Evolutionary conservation across 352 stramenopile species (phyloP), one percentile per base, ranked within the genome.

Genomic region (Stramenopiles sp.): DNA sequence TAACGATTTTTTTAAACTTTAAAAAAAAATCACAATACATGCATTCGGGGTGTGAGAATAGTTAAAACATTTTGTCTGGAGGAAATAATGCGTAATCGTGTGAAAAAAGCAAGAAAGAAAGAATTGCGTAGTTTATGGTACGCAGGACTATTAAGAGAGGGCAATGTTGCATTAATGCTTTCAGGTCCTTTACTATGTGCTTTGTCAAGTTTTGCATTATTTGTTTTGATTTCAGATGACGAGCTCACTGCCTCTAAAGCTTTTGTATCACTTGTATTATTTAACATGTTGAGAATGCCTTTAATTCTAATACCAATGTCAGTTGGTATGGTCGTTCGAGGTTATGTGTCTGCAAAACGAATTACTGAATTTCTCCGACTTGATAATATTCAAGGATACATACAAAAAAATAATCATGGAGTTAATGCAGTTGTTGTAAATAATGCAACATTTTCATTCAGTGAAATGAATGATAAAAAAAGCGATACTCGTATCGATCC

Each of bases 61-160:
- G 74, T 95, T 52, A 95, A 95, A 55, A 46, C 91, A 1, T 71
- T 91, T 41, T 75, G 75, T 2, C 94, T 79, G 80, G 79, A 95
- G 50, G 47, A 63, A 34, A 56, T 47, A 41, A 73, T 80, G 41
- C 48, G 55, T n/a, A 55, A 57, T 28, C 53, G 52, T 10, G 53
- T 80, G 17, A 32, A 61, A 19, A 47, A 43, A 4, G 58, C 59
- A 23, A 59, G 66, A 41, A 50, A 53, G 20, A 48, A 65, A 8
- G 69, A 87, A 46, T 59, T 92, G 4, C 44, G 49, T 2, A 50
- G 59, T 20, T 44, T 91, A 3, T 50, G 66, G n/a, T 53, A 39
- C 24, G 73, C 66, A 43, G 21, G 28, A n/a, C 40, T 55, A 15
- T n/a, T 51, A 18, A 43, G 52, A 23, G 20, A 23, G 2, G 8